Conservation (phyloP, 495 filamentous ascomycete genomes). For the Terfezia boudieri region DNA sequence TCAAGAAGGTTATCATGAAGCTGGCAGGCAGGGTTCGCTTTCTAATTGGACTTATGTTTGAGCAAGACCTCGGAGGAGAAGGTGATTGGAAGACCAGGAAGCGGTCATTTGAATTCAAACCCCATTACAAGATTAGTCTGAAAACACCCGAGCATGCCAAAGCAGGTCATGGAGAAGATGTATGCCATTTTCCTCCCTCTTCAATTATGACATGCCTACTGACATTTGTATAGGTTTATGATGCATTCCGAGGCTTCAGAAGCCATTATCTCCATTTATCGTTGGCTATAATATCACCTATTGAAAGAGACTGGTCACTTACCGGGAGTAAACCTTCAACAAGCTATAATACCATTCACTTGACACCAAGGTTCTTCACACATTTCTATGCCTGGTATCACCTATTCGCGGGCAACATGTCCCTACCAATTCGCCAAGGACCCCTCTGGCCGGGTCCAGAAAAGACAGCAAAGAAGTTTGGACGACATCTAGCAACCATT, state of each 20-base stretch:
- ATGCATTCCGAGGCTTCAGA: conserved; percentile 81
- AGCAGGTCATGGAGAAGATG: conserved; percentile 24
- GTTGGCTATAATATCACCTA: conserved; percentile 63
- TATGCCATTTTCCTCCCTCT: conserved; percentile 7
- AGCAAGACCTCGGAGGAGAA: conserved; percentile 40
- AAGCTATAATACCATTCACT: conserved; percentile 87
- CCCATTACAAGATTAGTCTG: conserved; percentile 77
- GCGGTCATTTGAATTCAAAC: conserved; percentile 67
- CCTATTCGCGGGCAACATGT: conserved; percentile 85
- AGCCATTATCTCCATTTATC: conserved; percentile 93
- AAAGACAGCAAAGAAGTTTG: conserved; percentile 96
- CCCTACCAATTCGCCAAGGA: conserved; percentile 81
- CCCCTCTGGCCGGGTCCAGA: conserved; percentile 72
- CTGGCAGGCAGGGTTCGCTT: conserved; percentile 83
- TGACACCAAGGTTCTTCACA: conserved; percentile 86
- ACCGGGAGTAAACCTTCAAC: conserved; percentile 47
- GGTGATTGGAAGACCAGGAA: conserved; percentile 22
- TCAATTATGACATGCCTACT: conserved; percentile 5
- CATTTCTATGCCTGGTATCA: conserved; percentile 98
- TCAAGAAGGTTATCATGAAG: conserved; percentile 98
- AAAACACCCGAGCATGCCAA: conserved; percentile 55
- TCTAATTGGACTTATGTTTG: conserved; percentile 78
- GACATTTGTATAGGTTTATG: conserved; percentile 36
- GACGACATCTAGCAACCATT: conserved; percentile 83
- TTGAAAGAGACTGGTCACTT: conserved; percentile 56